These are phyloP conservation scores for Actinomucor elegans DNA, from an alignment of 371 early-diverging fungal species.

Conservation along the genomic window DNA sequence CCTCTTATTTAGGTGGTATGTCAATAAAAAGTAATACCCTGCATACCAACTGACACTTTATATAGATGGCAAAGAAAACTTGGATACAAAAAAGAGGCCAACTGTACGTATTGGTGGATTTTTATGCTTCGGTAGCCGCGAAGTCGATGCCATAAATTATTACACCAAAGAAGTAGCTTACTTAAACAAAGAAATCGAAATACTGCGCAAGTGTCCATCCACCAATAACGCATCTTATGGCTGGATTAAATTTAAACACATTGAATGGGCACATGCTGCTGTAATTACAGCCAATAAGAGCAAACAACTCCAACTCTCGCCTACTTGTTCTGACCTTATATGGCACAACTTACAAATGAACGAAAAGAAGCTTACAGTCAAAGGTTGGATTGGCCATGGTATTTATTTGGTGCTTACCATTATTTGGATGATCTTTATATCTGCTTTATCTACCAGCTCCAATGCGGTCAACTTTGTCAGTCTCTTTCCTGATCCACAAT, in stretches of 20 bases:
- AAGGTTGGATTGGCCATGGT: conserved; percentile 57
- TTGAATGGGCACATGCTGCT: conserved; percentile 61
- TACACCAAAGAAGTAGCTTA: conserved; percentile 64
- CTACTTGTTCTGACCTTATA: conserved; percentile 75
- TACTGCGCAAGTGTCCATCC: conserved; percentile 40
- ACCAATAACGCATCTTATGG: conserved; percentile 65
- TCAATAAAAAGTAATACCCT: too few species aligned
- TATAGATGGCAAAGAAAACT: conserved; percentile 48
- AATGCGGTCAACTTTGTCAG: conserved; percentile 60
- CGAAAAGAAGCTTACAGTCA: conserved; percentile 48
- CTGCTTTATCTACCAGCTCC: conserved; percentile 64
- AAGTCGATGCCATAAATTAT: conserved; percentile 79
- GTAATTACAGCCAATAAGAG: conserved; percentile 15
- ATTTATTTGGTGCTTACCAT: conserved; percentile 64
- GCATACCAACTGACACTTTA: too few species aligned
- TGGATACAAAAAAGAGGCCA: conserved; percentile 49
- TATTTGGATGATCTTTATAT: conserved; percentile 70
- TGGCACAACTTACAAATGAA: conserved; percentile 79
- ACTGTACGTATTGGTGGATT: conserved; percentile 42
- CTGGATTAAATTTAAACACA: conserved; percentile 73
- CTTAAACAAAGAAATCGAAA: conserved; percentile 68
- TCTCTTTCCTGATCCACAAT: conserved; percentile 46
- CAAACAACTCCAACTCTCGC: conserved; percentile 54
- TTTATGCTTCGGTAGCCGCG: conserved; percentile 47
- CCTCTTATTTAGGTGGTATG: conserved; percentile 59